These are phyloP conservation scores for Cryomyces antarcticus DNA, from an alignment of 495 filamentous ascomycete genomes.

Conservation along the genomic window DNA sequence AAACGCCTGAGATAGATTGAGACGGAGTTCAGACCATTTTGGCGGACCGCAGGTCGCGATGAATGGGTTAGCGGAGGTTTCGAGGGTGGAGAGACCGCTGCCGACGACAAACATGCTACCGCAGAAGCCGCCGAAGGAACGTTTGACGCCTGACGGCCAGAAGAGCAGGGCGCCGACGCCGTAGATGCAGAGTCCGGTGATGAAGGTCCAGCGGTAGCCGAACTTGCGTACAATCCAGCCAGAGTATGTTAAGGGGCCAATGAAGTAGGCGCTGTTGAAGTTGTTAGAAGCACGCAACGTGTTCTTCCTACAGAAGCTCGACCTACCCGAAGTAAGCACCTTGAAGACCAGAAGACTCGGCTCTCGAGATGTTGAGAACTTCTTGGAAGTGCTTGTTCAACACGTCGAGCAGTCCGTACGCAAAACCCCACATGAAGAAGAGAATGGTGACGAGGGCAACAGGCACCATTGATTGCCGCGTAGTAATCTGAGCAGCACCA, in stretches of 20 bases:
- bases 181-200: slow-evolving; percentile 36
- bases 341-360: slow-evolving; percentile 24
- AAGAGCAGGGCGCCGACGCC: slow-evolving; percentile 43
- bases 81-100: slow-evolving; percentile 45
- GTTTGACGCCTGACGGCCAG: slow-evolving; percentile 35
- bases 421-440: slow-evolving; percentile 28
- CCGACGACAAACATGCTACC: slow-evolving; percentile 50
- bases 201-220: slow-evolving; percentile 43
- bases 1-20: slow-evolving; percentile 46
- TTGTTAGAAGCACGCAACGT: too few species aligned
- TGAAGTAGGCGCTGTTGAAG: slow-evolving; percentile 30
- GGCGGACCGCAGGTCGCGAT: slow-evolving; percentile 49
- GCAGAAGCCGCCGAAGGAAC: slow-evolving; percentile 53
- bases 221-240: slow-evolving; percentile 43
- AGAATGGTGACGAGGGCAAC: slow-evolving; percentile 15
- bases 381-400: slow-evolving; percentile 34
- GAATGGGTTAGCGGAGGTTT: slow-evolving; percentile 57
- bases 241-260: slow-evolving; percentile 42
- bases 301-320: too few species aligned
- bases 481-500: slow-evolving; percentile 15
- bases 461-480: slow-evolving; percentile 14
- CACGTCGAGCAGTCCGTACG: slow-evolving; percentile 32
- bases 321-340: slow-evolving; percentile 26
- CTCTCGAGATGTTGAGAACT: slow-evolving; percentile 24
- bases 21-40: slow-evolving; percentile 44